These are phyloP conservation scores for Verticillium isaacii DNA, from an alignment of 2,329 filamentous ascomycete genomes.

Conservation along the genomic window DNA sequence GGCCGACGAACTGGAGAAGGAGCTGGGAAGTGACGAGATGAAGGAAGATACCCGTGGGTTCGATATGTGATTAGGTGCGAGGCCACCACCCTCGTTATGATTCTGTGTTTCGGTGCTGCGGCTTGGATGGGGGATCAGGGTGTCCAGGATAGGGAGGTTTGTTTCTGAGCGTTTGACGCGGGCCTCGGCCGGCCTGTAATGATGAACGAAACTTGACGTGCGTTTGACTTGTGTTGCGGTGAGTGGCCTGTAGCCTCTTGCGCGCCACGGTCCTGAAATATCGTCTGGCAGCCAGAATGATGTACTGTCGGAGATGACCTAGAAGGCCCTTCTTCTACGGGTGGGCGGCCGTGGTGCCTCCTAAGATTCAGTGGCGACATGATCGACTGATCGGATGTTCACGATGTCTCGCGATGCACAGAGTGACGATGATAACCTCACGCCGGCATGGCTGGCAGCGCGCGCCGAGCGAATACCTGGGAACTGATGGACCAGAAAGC, in stretches of 20 bases:
- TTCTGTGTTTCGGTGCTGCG: neutral
- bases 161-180: neutral
- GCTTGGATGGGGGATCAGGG: neutral
- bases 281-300: no score
- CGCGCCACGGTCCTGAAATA: no score
- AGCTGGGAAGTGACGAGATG: conserved; percentile 62
- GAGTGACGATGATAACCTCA: neutral
- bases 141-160: neutral
- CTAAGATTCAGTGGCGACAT: no score
- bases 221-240: neutral
- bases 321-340: no score
- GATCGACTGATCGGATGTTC: no score
- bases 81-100: neutral
- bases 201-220: neutral
- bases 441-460: neutral
- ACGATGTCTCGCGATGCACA: no score
- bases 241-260: neutral
- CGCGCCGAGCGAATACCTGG: neutral
- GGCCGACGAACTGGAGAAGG: conserved; percentile 84
- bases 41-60: conserved; percentile 48
- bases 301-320: no score
- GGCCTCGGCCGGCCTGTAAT: neutral
- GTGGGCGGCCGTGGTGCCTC: no score
- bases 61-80: conserved; percentile 30
- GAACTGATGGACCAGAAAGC: neutral